Evolutionary conservation across 2,329 filamentous ascomycete species (phyloP).

Genomic region (Fusarium dlaminii): DNA sequence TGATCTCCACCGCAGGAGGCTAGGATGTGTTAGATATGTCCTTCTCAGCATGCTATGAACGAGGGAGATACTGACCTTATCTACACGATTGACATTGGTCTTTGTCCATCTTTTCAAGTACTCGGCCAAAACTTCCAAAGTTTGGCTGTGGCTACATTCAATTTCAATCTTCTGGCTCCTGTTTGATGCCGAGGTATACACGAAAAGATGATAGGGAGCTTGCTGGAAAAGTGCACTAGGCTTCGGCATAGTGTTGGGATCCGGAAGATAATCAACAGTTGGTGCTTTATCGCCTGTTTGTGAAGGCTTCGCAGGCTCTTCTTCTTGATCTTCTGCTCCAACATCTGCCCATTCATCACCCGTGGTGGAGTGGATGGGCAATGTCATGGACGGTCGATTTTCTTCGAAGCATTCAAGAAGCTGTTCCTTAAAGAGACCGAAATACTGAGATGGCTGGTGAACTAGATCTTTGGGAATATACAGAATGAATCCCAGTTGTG

Average conservation of each 20-base stretch:
- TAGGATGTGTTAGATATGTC: conserved; percentile 26
- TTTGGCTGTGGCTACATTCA: conserved; percentile 58
- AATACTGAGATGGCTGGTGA: conserved; percentile 47
- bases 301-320: background rate
- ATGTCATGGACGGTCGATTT: conserved; percentile 17
- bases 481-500: conserved; percentile 51
- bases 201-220: conserved; percentile 59
- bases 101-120: conserved; percentile 60
- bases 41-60: background rate
- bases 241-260: conserved; percentile 52
- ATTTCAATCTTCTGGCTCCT: conserved; percentile 50
- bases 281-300: background rate
- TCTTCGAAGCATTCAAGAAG: conserved; percentile 50
- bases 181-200: conserved; percentile 43
- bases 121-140: conserved; percentile 54
- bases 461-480: conserved; percentile 48
- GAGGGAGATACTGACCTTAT: conserved; percentile 44
- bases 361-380: conserved; percentile 36
- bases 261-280: conserved; percentile 50
- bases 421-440: conserved; percentile 48
- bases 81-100: conserved; percentile 51
- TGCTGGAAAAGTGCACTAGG: conserved; percentile 59
- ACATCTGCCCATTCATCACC: conserved; percentile 59
- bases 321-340: conserved; percentile 41
- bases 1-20: conserved; percentile 55